Conservation (phyloP, 495 filamentous ascomycete species). For the Aspergillus saccharolyticus region DNA sequence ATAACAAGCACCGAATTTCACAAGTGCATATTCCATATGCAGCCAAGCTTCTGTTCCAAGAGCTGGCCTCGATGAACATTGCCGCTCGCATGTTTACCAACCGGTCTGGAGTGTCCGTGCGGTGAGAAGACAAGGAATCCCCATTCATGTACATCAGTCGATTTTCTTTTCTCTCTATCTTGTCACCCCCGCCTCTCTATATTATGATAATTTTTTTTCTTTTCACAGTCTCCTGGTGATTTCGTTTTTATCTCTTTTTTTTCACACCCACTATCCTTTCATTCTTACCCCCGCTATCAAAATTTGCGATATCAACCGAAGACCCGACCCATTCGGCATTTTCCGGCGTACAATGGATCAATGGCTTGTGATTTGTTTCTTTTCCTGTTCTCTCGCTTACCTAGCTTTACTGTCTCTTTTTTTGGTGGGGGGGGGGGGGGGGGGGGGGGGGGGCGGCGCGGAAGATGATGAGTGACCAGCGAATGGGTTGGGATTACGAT, state of each 20-base stretch:
- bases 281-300: background rate
- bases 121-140: slow-evolving; percentile 20
- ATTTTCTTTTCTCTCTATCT: slow-evolving; percentile 10
- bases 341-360: slow-evolving; percentile 22
- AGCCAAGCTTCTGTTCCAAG: slow-evolving; percentile 97
- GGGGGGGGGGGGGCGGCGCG: too few species aligned
- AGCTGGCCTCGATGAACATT: slow-evolving; percentile 97
- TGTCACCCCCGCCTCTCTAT: slow-evolving; percentile 27
- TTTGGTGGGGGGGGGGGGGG: too few species aligned
- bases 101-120: slow-evolving; percentile 46
- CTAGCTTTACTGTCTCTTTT: background rate
- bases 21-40: slow-evolving; percentile 97
- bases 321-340: slow-evolving; percentile 21
- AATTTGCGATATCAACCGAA: slow-evolving; percentile 15
- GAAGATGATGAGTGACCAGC: background rate
- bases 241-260: slow-evolving; percentile 25
- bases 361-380: slow-evolving; percentile 6
- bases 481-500: background rate
- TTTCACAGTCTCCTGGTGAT: slow-evolving; percentile 4
- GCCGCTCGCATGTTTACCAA: slow-evolving; percentile 94
- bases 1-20: slow-evolving; percentile 97
- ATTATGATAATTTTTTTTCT: slow-evolving; percentile 14
- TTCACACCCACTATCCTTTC: slow-evolving; percentile 6
- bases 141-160: slow-evolving; percentile 1
- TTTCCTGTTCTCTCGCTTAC: background rate